These are phyloP conservation scores for Dryas octopetala DNA, from an alignment of 306 rosid genomes.

Conservation along the genomic window DNA sequence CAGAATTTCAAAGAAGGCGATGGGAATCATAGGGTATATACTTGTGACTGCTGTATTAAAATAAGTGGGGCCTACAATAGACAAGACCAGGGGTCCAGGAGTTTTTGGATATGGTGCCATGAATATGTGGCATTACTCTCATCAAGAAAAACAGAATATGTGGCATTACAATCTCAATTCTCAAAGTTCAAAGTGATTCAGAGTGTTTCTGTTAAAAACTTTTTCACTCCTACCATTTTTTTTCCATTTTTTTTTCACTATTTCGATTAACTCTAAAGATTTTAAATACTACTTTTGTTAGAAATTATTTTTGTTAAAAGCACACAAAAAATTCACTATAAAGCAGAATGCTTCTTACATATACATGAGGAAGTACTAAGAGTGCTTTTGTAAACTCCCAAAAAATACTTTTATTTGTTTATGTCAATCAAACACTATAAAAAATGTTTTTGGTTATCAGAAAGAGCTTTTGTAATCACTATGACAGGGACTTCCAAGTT, in stretches of 20 bases:
- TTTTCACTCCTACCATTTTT: background rate
- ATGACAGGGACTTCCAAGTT: too few relatives aligned
- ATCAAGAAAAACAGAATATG: background rate
- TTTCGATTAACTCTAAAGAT: too few relatives aligned
- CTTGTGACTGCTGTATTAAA: background rate
- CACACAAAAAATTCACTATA: background rate
- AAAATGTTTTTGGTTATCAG: too few relatives aligned
- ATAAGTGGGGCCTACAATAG: background rate
- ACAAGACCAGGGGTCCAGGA: background rate
- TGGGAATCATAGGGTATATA: background rate
- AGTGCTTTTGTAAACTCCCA: too few relatives aligned
- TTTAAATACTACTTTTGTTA: too few relatives aligned
- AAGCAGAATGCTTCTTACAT: too few relatives aligned
- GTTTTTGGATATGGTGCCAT: conserved; percentile 22
- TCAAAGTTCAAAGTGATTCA: background rate
- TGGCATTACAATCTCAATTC: conserved; percentile 24
- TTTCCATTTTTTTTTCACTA: too few relatives aligned
- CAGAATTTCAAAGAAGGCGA: background rate
- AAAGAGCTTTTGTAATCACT: too few relatives aligned
- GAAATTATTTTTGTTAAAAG: too few relatives aligned
- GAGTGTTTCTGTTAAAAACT: background rate
- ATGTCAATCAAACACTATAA: too few relatives aligned
- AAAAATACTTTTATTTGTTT: too few relatives aligned
- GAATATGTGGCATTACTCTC: conserved; percentile 5
- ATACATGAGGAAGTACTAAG: too few relatives aligned